Conservation (phyloP, 2,329 filamentous ascomycete genomes). For the Fusarium nygamai region DNA sequence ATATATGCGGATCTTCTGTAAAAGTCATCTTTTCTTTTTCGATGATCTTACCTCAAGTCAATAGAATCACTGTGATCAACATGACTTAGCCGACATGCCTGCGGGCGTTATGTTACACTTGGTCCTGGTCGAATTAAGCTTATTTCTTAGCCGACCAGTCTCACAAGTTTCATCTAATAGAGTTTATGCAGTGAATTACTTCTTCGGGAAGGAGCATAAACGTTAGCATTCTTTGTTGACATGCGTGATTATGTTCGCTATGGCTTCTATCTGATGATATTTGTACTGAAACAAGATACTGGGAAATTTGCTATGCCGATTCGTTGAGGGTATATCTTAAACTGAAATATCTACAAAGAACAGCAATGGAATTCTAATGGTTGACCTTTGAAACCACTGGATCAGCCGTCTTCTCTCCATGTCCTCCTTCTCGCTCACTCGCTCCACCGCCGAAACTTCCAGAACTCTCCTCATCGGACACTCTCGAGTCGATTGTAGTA, state of each 20-base stretch:
- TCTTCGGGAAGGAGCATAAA: neutral
- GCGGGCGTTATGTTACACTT: neutral
- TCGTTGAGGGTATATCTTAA: neutral
- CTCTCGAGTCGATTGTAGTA: slow-evolving; percentile 16
- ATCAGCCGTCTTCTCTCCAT: slow-evolving; percentile 1
- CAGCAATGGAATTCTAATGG: neutral
- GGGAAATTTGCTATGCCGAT: neutral
- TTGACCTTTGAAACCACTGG: slow-evolving; percentile 12
- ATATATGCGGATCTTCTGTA: fast-evolving
- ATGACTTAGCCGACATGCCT: neutral
- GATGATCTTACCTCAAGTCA: fast-evolving
- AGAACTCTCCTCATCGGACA: slow-evolving; percentile 33
- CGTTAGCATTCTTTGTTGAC: fast-evolving
- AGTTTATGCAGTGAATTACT: neutral
- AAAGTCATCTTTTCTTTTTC: fast-evolving
- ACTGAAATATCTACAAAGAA: too few relatives aligned
- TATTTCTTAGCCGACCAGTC: neutral
- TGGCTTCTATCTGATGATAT: fast-evolving
- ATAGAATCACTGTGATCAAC: too few relatives aligned
- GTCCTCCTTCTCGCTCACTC: neutral
- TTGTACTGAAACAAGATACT: fast-evolving
- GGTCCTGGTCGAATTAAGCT: neutral
- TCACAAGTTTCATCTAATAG: neutral
- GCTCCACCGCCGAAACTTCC: neutral
- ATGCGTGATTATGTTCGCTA: neutral